These are phyloP conservation scores for Solanum lycopersicoides DNA, from an alignment of 257 asterid genomes.

Conservation along the genomic window DNA sequence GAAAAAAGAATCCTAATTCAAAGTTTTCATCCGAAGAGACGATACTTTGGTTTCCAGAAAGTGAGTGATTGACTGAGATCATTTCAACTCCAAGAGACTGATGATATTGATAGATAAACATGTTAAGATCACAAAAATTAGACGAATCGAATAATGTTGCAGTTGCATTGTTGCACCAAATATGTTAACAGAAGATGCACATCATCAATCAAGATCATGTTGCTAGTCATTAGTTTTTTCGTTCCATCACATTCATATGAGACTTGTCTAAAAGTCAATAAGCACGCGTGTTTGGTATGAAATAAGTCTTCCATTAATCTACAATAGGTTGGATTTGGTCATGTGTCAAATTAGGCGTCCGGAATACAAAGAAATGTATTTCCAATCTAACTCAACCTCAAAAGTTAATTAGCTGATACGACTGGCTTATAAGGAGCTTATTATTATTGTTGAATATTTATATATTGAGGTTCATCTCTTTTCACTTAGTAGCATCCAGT, in stretches of 20 bases:
- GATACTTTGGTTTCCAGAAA: neutral
- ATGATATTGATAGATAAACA: neutral
- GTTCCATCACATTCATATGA: neutral
- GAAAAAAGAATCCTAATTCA: conserved; percentile 3
- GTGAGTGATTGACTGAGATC: conserved; percentile 1
- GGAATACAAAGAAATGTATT: neutral
- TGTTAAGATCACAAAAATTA: neutral
- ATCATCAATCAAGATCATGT: neutral
- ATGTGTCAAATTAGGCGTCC: neutral
- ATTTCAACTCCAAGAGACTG: conserved; percentile 3
- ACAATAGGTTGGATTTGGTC: neutral
- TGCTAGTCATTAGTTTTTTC: neutral
- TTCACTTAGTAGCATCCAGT: neutral
- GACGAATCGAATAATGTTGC: neutral
- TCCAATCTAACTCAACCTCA: neutral
- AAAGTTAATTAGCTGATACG: too few species aligned
- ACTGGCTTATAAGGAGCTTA: neutral
- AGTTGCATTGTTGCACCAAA: neutral
- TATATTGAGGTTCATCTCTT: neutral
- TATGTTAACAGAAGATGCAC: neutral
- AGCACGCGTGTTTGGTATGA: neutral
- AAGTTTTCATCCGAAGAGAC: conserved; percentile 1
- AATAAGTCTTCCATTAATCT: neutral
- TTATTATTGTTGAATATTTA: neutral
- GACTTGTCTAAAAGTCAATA: neutral